Percentiles rank a stretch among this genome's conserved stretches.
Evolutionary conservation across 371 early-diverging fungal genomes (phyloP).

Genomic region (Mucor piriformis): DNA sequence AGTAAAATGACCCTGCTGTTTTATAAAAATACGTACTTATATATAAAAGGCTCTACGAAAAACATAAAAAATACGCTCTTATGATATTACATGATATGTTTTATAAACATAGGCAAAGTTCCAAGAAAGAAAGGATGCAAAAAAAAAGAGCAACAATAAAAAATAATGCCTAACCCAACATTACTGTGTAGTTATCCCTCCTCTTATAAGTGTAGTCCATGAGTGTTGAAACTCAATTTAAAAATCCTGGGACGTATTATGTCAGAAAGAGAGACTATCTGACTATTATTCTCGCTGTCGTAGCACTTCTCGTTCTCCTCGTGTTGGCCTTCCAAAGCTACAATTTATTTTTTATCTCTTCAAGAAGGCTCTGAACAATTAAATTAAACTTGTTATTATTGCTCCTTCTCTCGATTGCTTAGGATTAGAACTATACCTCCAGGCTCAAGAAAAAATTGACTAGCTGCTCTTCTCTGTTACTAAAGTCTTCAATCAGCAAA

Average conservation of each 20-base stretch:
- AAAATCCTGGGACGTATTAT: constrained; percentile 16
- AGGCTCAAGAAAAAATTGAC: constrained; percentile 16
- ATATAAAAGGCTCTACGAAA: too few species aligned
- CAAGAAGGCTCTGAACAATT: constrained; percentile 12
- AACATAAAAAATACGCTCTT: too few species aligned
- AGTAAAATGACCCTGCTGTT: too few species aligned
- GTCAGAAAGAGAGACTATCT: constrained; percentile 9
- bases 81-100: too few species aligned
- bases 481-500: constrained; percentile 8
- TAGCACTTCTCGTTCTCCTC: constrained; percentile 15
- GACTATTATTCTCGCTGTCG: constrained; percentile 17
- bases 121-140: too few species aligned
- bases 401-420: constrained; percentile 8
- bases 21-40: too few species aligned
- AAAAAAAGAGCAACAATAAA: too few species aligned
- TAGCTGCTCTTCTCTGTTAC: constrained; percentile 6
- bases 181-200: too few species aligned
- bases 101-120: too few species aligned
- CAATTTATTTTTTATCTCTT: constrained; percentile 17
- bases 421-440: constrained; percentile 18
- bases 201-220: constrained; percentile 11
- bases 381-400: constrained; percentile 16
- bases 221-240: constrained; percentile 13
- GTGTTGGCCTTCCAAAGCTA: constrained; percentile 18
- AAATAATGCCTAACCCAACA: too few species aligned